Percentiles rank a stretch among this genome's conserved stretches.
Evolutionary conservation across 345 rosid genomes (phyloP).

Genomic region (Heritiera fomes): DNA sequence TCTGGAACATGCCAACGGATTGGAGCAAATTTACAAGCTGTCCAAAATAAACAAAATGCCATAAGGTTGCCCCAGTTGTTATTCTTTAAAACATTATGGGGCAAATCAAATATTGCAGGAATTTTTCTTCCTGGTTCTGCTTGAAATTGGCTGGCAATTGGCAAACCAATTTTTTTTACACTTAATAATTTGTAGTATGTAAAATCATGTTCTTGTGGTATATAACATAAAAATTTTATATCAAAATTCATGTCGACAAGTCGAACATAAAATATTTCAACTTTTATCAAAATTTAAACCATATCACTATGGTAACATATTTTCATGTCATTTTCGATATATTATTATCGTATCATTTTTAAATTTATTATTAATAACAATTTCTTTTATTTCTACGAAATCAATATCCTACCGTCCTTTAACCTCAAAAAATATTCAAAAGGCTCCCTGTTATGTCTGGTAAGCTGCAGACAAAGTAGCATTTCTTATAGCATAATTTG

Average conservation of each 20-base stretch:
- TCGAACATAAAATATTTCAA: no score
- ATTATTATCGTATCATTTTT: no score
- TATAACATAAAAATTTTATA: no score
- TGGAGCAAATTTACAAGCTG: not conserved
- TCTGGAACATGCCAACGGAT: not conserved
- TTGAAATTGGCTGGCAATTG: constrained; percentile 24
- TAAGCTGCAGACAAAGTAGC: not conserved
- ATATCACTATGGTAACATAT: no score
- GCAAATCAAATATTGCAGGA: not conserved
- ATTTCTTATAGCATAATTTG: not conserved
- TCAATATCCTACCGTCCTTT: not conserved
- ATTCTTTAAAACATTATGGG: not conserved
- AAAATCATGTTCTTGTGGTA: no score
- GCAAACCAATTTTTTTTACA: constrained; percentile 5
- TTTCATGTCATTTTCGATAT: no score
- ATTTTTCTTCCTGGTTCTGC: not conserved
- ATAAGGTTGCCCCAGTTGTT: not conserved
- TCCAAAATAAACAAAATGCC: not conserved
- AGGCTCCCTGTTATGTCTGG: not conserved
- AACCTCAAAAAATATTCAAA: not conserved
- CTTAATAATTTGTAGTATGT: no score
- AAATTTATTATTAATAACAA: no score
- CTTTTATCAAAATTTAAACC: no score
- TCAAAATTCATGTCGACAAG: no score
- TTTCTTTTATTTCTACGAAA: no score